Conservation (phyloP, 208 protist genomes). For the Crithidia expoeki region DNA sequence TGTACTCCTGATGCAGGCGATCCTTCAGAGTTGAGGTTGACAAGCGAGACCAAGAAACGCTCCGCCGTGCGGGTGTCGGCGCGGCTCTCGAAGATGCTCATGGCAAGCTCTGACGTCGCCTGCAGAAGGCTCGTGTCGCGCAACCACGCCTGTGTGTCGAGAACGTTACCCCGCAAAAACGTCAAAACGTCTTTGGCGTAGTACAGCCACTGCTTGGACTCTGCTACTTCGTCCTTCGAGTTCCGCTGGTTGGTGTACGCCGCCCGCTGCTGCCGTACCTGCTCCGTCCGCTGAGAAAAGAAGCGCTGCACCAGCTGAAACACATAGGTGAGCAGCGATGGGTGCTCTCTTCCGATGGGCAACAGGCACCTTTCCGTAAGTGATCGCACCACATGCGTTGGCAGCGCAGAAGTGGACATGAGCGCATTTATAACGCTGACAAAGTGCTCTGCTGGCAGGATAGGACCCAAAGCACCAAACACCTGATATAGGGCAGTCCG, state of each 20-base stretch:
- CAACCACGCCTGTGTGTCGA: constrained; percentile 51
- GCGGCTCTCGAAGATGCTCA: constrained; percentile 50
- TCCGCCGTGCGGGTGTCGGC: constrained; percentile 38
- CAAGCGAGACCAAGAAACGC: constrained; percentile 43
- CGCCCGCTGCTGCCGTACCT: constrained; percentile 12
- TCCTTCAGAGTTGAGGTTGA: constrained; percentile 33
- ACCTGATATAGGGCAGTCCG: constrained; percentile 74
- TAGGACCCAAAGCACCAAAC: constrained; percentile 53
- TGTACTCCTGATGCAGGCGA: constrained; percentile 19
- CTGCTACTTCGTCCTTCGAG: constrained; percentile 53
- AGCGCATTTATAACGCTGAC: constrained; percentile 46
- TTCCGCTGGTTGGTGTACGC: neutral
- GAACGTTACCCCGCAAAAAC: constrained; percentile 54
- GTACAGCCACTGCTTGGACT: constrained; percentile 66
- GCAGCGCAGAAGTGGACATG: constrained; percentile 20
- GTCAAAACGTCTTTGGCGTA: constrained; percentile 66
- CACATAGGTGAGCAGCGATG: constrained; percentile 40
- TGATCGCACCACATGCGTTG: constrained; percentile 45
- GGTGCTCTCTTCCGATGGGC: constrained; percentile 47
- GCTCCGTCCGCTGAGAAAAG: constrained; percentile 37
- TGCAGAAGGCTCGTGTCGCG: constrained; percentile 33
- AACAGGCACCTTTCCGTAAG: constrained; percentile 66
- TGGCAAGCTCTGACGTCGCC: constrained; percentile 37
- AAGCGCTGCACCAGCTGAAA: constrained; percentile 43
- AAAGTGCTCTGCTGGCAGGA: constrained; percentile 52